Base-by-base conservation (phyloP, 805 yeast genomes). In the Myxozyma neotropica region DNA sequence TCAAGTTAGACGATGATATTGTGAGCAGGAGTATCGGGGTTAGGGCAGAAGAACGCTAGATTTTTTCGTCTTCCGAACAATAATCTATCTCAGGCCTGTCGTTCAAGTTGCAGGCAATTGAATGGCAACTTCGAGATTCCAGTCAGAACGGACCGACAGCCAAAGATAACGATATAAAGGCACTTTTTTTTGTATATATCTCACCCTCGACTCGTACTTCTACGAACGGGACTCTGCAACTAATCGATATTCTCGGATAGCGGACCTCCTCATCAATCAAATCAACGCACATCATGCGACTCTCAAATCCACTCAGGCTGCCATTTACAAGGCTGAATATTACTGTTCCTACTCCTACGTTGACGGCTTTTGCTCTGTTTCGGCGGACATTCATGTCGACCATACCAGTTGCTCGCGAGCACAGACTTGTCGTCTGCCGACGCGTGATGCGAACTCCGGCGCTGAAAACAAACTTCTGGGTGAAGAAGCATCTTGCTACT, bases 341-440 rank as follows among this genome's bases (percentile, higher is more conserved):
- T 1, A 19, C 43, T 36, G 23, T 3, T 27, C 38, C 15, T 17
- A 4, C 26, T 2, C 7, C 21, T 12, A 2, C 55, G 19, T 3
- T 75, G 70, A 2, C 29, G 6, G 29, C 49, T 15, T 13, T n/a
- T n/a, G n/a, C n/a, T n/a, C n/a, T 43, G 12, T 5, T 33, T 21
- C 49, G 43, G 3, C 42, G 55, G 15, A 10, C 47, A 23, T 55
- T 59, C 44, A 21, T 57, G 26, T 24, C 56, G 15, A 27, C 52
- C 5, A 4, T 31, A 6, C 21, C 56, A 6, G 47, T 26, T 23
- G 27, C 38, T 15, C 55, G 55, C 17, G 55, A 2, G 10, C 49
- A 36, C 50, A 45, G 53, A 35, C 51, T 45, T 4, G 64, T 62
- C 35, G 55, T 50, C 12, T 19, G 55, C 3, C 55, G 66, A n/a